Conservation (phyloP, 1,284 basidiomycete species). For the Sphaerobolus stellatus region DNA sequence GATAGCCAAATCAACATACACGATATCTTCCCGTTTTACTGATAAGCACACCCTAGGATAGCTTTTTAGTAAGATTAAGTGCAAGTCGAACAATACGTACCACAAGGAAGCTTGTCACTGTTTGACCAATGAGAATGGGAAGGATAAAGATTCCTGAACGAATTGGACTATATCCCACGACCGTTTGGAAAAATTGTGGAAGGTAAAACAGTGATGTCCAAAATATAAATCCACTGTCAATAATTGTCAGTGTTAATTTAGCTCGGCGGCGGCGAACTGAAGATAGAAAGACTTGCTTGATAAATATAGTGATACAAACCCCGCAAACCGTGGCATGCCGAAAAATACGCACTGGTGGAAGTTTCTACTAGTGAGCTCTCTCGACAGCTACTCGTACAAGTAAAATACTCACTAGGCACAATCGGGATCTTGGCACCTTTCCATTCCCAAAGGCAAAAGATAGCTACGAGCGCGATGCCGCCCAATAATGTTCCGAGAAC, state of each 20-base stretch:
- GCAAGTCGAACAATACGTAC: conserved; percentile 33
- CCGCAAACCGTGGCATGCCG: conserved; percentile 66
- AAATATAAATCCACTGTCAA: conserved; percentile 54
- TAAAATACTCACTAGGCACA: too few species aligned
- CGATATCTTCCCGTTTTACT: conserved; percentile 66
- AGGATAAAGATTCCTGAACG: conserved; percentile 63
- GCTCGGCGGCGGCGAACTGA: too few species aligned
- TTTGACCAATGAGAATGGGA: conserved; percentile 64
- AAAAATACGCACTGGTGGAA: conserved; percentile 64
- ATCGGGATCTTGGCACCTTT: conserved; percentile 65
- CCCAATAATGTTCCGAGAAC: conserved; percentile 62
- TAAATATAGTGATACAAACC: conserved; percentile 66
- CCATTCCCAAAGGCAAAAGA: conserved; percentile 76
- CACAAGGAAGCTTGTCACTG: conserved; percentile 53
- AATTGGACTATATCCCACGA: conserved; percentile 61
- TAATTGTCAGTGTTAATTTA: not conserved
- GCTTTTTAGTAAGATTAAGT: conserved; percentile 8
- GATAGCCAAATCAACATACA: conserved; percentile 31
- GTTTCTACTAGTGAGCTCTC: conserved; percentile 6
- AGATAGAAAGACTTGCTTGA: conserved; percentile 46
- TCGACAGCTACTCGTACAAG: too few species aligned
- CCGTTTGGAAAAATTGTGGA: conserved; percentile 76
- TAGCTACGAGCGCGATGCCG: conserved; percentile 49
- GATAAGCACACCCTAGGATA: conserved; percentile 56
- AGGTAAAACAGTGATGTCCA: conserved; percentile 64